Percentiles rank a stretch among this genome's conserved stretches.
phyloP scores from a whole-genome alignment of 495 filamentous ascomycete species.

The Penicillium steckii region DNA sequence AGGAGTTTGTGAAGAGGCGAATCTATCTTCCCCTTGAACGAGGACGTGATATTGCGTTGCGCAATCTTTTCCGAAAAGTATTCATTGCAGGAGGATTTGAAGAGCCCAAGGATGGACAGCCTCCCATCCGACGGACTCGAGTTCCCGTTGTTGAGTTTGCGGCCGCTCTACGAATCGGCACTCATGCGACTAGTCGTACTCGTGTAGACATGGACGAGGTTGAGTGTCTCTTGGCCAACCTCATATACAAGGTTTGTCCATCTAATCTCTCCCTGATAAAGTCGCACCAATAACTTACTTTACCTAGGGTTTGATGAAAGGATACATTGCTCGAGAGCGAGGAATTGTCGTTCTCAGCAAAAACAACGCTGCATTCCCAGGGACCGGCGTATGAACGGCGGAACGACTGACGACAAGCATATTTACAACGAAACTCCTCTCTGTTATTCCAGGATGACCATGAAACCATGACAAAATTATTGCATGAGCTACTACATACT shows the following conservation, averaged over 20 bases:
- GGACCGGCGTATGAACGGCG: conserved; percentile 72
- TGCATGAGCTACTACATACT: no score
- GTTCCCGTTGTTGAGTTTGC: conserved; percentile 80
- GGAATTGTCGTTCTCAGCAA: conserved; percentile 90
- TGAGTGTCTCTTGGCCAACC: conserved; percentile 88
- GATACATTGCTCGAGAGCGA: conserved; percentile 89
- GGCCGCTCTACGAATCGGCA: conserved; percentile 56
- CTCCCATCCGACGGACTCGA: conserved; percentile 66
- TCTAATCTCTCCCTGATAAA: no score
- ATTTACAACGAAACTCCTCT: no score
- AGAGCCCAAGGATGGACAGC: conserved; percentile 63
- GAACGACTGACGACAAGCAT: neutral
- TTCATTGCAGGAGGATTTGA: conserved; percentile 80
- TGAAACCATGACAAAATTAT: no score
- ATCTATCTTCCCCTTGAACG: conserved; percentile 94
- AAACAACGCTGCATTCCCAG: conserved; percentile 79
- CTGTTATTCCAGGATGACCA: no score
- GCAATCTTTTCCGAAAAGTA: conserved; percentile 88
- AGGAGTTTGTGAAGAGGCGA: conserved; percentile 88
- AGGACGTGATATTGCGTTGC: conserved; percentile 82
- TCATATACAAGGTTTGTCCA: conserved; percentile 94
- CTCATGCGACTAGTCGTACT: conserved; percentile 53
- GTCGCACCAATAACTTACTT: conserved; percentile 11
- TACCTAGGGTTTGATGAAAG: conserved; percentile 85
- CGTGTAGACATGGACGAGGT: conserved; percentile 86